A percentile compares a stretch with the other conserved stretches of the same genome.
phyloP scores from a whole-genome alignment of 1,139 yeast species.

The Geotrichum aggregatum region DNA sequence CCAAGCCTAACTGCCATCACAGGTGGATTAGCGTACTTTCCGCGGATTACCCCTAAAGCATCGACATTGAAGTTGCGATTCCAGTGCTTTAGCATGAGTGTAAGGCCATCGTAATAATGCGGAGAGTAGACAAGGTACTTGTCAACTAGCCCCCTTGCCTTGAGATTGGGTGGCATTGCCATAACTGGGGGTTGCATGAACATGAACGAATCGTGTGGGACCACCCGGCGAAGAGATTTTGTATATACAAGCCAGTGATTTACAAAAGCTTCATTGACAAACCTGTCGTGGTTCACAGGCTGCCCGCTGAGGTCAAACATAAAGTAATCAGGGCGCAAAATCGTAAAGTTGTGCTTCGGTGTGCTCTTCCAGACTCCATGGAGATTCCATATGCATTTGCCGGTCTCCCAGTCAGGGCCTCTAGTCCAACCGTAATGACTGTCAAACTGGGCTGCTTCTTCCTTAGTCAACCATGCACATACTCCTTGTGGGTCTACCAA shows the following conservation, averaged over 20 bases:
- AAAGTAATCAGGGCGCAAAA: conserved; percentile 51
- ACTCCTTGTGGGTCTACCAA: conserved; percentile 65
- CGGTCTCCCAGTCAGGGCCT: conserved; percentile 58
- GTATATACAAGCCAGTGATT: conserved; percentile 53
- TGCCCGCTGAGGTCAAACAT: conserved; percentile 42
- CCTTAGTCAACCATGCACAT: conserved; percentile 60
- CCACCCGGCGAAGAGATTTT: conserved; percentile 32
- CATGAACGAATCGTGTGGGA: conserved; percentile 50
- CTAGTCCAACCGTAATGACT: conserved; percentile 66
- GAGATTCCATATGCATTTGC: conserved; percentile 73
- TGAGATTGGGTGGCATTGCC: conserved; percentile 66
- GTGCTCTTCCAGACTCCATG: conserved; percentile 67
- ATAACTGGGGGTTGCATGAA: conserved; percentile 81
- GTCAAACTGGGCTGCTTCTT: conserved; percentile 43
- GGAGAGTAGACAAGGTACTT: conserved; percentile 66
- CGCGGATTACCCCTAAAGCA: conserved; percentile 84
- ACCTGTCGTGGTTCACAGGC: conserved; percentile 47
- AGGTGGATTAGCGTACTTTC: conserved; percentile 62
- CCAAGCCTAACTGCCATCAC: conserved; percentile 76
- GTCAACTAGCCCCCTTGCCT: conserved; percentile 39
- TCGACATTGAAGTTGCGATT: conserved; percentile 59
- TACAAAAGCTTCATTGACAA: conserved; percentile 59
- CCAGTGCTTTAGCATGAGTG: conserved; percentile 86
- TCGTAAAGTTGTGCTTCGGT: conserved; percentile 31
- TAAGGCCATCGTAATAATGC: conserved; percentile 91